These are phyloP conservation scores for Cladosporium halotolerans DNA, from an alignment of 2,329 filamentous ascomycete species.

Conservation along the genomic window DNA sequence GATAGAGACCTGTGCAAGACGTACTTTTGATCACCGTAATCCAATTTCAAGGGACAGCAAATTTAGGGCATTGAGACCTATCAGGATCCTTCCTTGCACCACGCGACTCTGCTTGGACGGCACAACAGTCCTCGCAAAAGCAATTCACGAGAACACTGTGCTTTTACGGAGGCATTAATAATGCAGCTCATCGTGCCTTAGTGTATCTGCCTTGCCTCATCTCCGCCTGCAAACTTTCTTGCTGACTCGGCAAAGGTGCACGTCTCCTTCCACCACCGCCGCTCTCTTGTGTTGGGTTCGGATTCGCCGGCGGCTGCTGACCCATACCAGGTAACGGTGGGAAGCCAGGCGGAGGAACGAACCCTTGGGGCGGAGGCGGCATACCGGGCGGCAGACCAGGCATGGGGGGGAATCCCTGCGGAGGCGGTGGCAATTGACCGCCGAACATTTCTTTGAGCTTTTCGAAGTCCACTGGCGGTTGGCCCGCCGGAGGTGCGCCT, in stretches of 20 bases:
- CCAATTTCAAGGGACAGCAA: no score
- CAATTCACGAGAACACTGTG: no score
- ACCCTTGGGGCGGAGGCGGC: constrained; percentile 25
- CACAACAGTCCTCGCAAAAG: no score
- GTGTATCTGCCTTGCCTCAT: constrained; percentile 55
- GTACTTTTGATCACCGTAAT: no score
- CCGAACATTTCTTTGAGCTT: constrained; percentile 27
- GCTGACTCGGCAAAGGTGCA: constrained; percentile 73
- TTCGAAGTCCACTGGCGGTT: constrained; percentile 25
- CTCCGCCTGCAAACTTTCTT: constrained; percentile 72
- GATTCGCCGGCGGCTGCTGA: not conserved
- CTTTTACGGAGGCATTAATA: no score
- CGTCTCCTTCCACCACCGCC: constrained; percentile 46
- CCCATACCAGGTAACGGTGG: constrained; percentile 31
- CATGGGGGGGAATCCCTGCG: constrained; percentile 17
- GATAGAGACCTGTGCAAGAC: no score
- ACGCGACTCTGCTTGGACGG: no score
- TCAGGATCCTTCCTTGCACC: no score
- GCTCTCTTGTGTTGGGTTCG: constrained; percentile 12
- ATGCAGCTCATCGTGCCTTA: constrained; percentile 29
- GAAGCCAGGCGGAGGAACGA: constrained; percentile 29
- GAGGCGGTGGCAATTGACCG: constrained; percentile 25
- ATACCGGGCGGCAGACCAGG: constrained; percentile 16
- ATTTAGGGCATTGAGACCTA: no score
- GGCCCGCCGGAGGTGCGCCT: constrained; percentile 19